Base-by-base conservation (phyloP, 2,329 filamentous ascomycete genomes). In the Fusarium buxicola region DNA sequence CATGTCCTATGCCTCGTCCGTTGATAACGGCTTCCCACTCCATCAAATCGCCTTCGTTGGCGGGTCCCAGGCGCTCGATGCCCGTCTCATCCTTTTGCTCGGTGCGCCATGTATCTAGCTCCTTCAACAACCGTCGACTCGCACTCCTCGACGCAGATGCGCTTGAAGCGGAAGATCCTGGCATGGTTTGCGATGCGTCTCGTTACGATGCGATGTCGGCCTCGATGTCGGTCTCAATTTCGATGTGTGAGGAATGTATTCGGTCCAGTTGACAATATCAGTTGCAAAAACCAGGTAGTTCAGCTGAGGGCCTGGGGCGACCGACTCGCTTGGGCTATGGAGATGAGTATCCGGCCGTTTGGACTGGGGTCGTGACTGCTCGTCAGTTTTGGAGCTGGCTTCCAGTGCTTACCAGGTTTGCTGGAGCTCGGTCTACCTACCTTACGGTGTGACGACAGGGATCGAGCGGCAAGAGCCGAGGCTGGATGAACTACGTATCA, bases 21-120 rank as follows among this genome's bases (percentile, higher is more conserved):
- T 85, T 86, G 51, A 89, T 80, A 48, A 89, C 84, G 25, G 85
- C 81, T 74, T 86, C 81, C 84, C 86, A 88, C 44, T 73, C 74
- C 60, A 88, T 76, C 51, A 89, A 73, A 69, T 86, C 80, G n/a
- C 80, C 80, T 58, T 86, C 84, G 62, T 72, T 73, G 32, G 80
- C 77, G 18, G 86, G 84, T 0, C 84, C 84, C 5, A 89, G 82
- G 11, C 86, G 80, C 76, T 88, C 84, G 65, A 89, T 84, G 39
- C 85, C 85, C 63, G 73, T 73, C 69, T 86, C 84, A 35, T 78
- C 73, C 40, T 74, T 73, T 60, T 78, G 73, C 70, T 87, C 85
- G 59, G 73, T 75, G 63, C 78, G 77, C 83, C 81, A 86, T 31
- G 75, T 77, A 28, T 82, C 80, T 48, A 89, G 77, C 73, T 89